A percentile compares a stretch with the other conserved stretches of the same genome.
Evolutionary conservation across 176 grass and related monocot genomes (phyloP).

Genomic region (Bromus sterilis): DNA sequence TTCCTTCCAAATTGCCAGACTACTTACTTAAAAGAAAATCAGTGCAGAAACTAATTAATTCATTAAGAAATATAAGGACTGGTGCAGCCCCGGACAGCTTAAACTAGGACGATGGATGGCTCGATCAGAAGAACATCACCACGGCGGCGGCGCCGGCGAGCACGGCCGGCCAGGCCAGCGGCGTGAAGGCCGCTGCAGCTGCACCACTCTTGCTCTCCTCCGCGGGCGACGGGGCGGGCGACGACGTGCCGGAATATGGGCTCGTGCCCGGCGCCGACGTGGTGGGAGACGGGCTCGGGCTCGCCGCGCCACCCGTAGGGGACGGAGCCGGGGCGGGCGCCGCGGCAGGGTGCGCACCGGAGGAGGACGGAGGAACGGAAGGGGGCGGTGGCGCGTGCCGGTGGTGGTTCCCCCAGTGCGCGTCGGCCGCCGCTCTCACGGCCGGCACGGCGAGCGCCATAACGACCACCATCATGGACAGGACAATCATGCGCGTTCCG

Average conservation of each 20-base stretch:
- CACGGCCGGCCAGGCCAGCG: background rate
- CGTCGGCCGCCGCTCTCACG: background rate
- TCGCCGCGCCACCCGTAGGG: background rate
- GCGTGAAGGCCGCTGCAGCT: background rate
- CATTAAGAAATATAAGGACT: too few relatives aligned
- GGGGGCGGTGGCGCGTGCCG: background rate
- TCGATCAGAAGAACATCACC: background rate
- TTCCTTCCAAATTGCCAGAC: background rate
- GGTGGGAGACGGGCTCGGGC: background rate
- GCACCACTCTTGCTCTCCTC: background rate
- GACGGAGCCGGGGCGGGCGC: background rate
- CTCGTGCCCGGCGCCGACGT: background rate
- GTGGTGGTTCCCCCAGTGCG: background rate
- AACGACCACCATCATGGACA: background rate
- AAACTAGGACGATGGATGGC: background rate
- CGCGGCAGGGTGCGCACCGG: background rate
- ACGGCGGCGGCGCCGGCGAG: background rate
- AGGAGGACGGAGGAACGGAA: background rate
- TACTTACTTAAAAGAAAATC: background rate
- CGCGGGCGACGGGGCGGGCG: slow-evolving; percentile 12
- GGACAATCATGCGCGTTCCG: background rate
- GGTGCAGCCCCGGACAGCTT: background rate
- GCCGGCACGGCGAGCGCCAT: background rate
- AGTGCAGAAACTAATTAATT: background rate
- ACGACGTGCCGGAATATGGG: too few relatives aligned